Evolutionary conservation across 768 basidiomycete species (phyloP).

Genomic region (Boletus sp.): DNA sequence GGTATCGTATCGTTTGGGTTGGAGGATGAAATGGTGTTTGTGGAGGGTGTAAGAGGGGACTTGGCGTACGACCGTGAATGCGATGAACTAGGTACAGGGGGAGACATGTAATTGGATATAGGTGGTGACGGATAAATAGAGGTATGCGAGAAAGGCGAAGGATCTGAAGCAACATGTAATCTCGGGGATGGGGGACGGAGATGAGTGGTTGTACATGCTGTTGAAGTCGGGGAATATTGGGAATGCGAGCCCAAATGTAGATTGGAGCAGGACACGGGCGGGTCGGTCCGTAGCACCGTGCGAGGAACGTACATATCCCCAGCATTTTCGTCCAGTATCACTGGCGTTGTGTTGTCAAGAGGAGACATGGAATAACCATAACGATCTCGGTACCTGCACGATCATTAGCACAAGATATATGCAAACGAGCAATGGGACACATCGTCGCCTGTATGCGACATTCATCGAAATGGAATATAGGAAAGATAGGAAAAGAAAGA

Average conservation of each 20-base stretch:
- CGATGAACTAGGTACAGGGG: constrained; percentile 21
- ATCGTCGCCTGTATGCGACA: constrained; percentile 16
- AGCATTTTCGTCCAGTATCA: constrained; percentile 31
- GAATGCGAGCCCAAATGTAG: constrained; percentile 1
- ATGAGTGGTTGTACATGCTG: constrained; percentile 23
- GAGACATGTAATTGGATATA: constrained; percentile 23
- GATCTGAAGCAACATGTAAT: constrained; percentile 25
- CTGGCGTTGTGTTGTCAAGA: constrained; percentile 35
- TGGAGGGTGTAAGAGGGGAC: constrained; percentile 35
- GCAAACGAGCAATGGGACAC: constrained; percentile 9
- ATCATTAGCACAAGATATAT: constrained; percentile 17
- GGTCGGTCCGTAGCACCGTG: constrained; percentile 23
- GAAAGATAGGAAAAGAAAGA: background rate
- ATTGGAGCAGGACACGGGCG: constrained; percentile 9
- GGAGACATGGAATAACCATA: constrained; percentile 30
- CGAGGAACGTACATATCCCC: constrained; percentile 19
- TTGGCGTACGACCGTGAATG: constrained; percentile 17
- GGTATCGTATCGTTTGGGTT: constrained; percentile 58
- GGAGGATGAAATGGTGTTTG: constrained; percentile 36
- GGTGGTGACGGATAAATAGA: constrained; percentile 28
- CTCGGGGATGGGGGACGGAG: constrained; percentile 31
- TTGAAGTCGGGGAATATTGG: constrained; percentile 4
- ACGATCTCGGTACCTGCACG: constrained; percentile 26
- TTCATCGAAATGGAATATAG: background rate
- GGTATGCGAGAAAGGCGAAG: constrained; percentile 17